Base-by-base conservation (phyloP, 2,329 filamentous ascomycete genomes). In the Fusarium falciforme region DNA sequence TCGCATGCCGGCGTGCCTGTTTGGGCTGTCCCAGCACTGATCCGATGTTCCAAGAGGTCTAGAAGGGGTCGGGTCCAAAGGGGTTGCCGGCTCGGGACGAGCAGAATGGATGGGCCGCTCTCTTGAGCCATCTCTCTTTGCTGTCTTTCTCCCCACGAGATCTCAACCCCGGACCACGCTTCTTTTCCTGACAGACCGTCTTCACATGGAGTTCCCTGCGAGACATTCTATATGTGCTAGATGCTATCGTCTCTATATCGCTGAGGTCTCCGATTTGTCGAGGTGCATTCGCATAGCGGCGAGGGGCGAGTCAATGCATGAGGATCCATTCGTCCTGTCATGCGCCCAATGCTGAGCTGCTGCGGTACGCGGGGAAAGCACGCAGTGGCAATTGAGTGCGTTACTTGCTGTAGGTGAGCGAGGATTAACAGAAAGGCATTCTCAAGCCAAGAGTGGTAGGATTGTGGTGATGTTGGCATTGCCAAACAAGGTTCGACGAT, bases 131-230 rank as follows among this genome's bases (percentile, higher is more conserved):
- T 12, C 22, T 25, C 20, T 33, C 44, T 54, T 31, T 6, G 2
- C 44, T 16, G 35, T 55, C 7, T 38, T 57, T 29, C 17, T 22
- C n/a, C 29, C 47, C 31, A 55, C 29, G 40, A 42, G 47, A 57
- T 33, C 11, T 42, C 11, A 33, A 59, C 61, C 66, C 38, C 27
- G 27, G 17, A 22, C 69, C 22, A n/a, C 17, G 22, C 42, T 36
- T 22, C 38, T 27, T 17, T 58, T 22, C 27, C 52, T 72, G 38
- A 47, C 38, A 62, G 49, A 54, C 22, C 8, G 29, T 25, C 29
- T 33, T 66, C 55, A 62, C 72, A 68, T 66, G 70, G 66, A 72
- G 38, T 29, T 63, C 61, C 67, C 59, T 66, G 61, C 47, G 20
- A 64, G 40, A 29, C 20, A 29, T 36, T 22, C 65, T 57, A 70